phyloP scores from a whole-genome alignment of 2,329 filamentous ascomycete species.

The Fusarium sp. region DNA sequence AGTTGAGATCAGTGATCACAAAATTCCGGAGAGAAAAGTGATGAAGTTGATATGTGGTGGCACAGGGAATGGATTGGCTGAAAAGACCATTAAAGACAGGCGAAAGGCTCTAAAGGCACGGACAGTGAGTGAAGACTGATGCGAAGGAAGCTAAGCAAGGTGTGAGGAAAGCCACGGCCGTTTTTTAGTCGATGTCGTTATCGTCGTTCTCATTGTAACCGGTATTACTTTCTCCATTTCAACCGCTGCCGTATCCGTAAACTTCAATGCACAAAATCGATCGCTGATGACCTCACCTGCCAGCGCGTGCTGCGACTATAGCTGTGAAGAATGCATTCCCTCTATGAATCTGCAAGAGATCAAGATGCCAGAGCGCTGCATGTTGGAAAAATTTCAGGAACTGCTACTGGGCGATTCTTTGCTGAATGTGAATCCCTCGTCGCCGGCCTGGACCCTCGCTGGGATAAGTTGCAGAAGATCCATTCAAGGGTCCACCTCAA shows the following conservation, averaged over 20 bases:
- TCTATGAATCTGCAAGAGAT: conserved; percentile 13
- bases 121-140: conserved; percentile 25
- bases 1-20: conserved; percentile 20
- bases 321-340: conserved; percentile 1
- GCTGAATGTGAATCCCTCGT: conserved; percentile 12
- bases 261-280: conserved; percentile 7
- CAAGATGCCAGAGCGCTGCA: conserved; percentile 23
- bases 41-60: conserved; percentile 20
- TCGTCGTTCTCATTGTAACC: conserved; percentile 20
- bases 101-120: neutral
- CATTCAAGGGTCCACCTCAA: conserved; percentile 29
- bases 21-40: conserved; percentile 20
- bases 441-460: conserved; percentile 32
- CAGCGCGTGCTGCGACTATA: neutral
- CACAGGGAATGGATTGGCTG: conserved; percentile 31
- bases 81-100: conserved; percentile 16
- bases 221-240: conserved; percentile 14
- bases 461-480: conserved; percentile 37
- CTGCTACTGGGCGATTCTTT: conserved; percentile 38
- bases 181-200: conserved; percentile 28
- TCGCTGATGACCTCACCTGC: conserved; percentile 4
- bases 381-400: conserved; percentile 28
- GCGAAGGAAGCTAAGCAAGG: conserved; percentile 33
- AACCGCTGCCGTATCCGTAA: conserved; percentile 11
- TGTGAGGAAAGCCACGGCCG: conserved; percentile 24